Percentiles rank a stretch among this genome's conserved stretches.
Evolutionary conservation across 2,329 filamentous ascomycete genomes (phyloP).

Genomic region (Sporothrix protearum): DNA sequence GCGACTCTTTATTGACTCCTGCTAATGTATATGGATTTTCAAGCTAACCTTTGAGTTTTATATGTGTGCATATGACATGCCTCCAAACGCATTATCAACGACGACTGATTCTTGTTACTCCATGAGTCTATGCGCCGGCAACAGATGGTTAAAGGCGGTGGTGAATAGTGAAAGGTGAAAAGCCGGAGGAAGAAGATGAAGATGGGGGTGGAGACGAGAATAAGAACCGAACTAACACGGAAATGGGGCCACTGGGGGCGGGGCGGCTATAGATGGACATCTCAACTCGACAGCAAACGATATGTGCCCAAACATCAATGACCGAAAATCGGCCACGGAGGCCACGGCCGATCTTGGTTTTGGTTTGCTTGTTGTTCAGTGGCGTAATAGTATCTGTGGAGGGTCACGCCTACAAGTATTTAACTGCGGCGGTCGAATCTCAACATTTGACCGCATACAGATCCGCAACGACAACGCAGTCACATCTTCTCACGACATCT

Average conservation of each 20-base stretch:
- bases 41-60: background rate
- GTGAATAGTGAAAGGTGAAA: background rate
- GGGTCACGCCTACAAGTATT: background rate
- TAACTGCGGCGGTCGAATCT: background rate
- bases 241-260: background rate
- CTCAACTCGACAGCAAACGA: background rate
- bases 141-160: background rate
- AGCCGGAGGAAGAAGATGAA: background rate
- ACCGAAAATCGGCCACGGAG: background rate
- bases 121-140: background rate
- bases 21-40: background rate
- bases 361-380: background rate
- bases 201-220: no score
- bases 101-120: background rate
- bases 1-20: background rate
- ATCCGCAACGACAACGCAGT: background rate
- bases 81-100: background rate
- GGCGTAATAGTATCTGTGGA: background rate
- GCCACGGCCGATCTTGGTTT: background rate
- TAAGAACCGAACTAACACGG: background rate
- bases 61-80: background rate
- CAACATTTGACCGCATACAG: background rate
- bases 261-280: conserved; percentile 1
- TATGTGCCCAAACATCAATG: background rate
- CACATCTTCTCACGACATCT: background rate